These are phyloP conservation scores for Candida dubliniensis DNA, from an alignment of 1,139 yeast species.

Conservation along the genomic window DNA sequence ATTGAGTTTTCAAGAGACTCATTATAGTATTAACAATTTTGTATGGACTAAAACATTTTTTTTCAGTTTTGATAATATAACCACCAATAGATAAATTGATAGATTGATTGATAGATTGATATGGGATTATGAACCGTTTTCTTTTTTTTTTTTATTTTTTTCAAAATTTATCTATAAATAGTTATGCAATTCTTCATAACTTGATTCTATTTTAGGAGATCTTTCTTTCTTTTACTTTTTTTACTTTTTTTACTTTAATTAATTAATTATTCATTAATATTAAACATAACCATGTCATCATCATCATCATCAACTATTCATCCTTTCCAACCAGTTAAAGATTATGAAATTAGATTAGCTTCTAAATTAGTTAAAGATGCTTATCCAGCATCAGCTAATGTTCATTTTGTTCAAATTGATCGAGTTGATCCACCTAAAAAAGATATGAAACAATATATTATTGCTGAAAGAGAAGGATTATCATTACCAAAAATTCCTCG, in stretches of 20 bases:
- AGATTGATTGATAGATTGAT: too few species aligned
- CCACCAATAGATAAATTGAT: too few species aligned
- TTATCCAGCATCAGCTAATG: slow-evolving; percentile 44
- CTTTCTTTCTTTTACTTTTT: too few species aligned
- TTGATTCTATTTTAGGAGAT: too few species aligned
- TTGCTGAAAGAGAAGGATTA: slow-evolving; percentile 64
- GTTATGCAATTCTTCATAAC: too few species aligned
- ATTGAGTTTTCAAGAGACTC: too few species aligned
- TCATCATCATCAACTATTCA: slow-evolving; percentile 24
- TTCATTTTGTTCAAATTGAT: slow-evolving; percentile 75
- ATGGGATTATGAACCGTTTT: too few species aligned
- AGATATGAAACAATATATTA: slow-evolving; percentile 66
- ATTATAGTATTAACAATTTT: too few species aligned
- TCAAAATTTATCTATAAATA: too few species aligned
- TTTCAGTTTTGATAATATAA: background rate
- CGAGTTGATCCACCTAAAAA: slow-evolving; percentile 81
- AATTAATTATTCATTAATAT: background rate
- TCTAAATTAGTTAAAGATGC: slow-evolving; percentile 63
- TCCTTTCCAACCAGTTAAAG: slow-evolving; percentile 70
- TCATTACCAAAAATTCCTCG: slow-evolving; percentile 62
- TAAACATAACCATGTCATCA: background rate
- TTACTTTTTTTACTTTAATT: background rate
- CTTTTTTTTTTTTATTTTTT: too few species aligned
- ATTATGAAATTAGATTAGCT: slow-evolving; percentile 63
- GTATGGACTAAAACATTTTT: too few species aligned